These are phyloP conservation scores for Moricandia moricandioides DNA, from an alignment of 345 rosid species.

Conservation along the genomic window DNA sequence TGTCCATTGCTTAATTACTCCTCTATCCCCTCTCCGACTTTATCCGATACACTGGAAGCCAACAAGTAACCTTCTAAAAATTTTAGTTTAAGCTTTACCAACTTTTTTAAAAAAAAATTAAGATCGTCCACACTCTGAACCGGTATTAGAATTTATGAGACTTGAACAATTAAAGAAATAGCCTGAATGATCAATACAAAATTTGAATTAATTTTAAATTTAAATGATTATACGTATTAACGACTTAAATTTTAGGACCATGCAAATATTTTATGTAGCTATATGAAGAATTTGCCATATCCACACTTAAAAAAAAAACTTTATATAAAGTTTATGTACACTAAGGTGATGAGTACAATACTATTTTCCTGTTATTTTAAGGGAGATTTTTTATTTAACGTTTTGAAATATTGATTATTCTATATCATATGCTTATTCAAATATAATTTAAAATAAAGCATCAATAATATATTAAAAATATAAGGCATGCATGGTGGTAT, in stretches of 20 bases:
- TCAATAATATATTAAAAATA: neutral
- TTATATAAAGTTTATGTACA: neutral
- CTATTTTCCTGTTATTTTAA: neutral
- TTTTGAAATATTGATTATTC: neutral
- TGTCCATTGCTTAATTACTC: slow-evolving; percentile 23
- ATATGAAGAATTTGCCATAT: neutral
- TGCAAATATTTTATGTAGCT: too few species aligned
- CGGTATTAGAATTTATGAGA: too few species aligned
- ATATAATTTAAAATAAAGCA: neutral
- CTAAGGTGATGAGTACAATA: neutral
- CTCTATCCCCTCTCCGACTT: neutral
- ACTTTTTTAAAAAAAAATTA: too few species aligned
- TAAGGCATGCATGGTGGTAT: neutral
- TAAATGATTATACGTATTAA: too few species aligned
- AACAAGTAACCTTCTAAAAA: neutral
- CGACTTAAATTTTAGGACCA: too few species aligned
- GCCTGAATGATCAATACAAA: too few species aligned
- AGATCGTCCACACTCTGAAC: too few species aligned
- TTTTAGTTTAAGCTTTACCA: too few species aligned
- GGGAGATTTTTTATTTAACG: neutral
- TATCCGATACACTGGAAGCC: neutral
- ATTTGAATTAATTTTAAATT: too few species aligned
- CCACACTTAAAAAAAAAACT: neutral
- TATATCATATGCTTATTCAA: neutral
- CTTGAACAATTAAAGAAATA: too few species aligned